These are phyloP conservation scores for Choanephora cucurbitarum DNA, from an alignment of 371 early-diverging fungal species.

Conservation along the genomic window DNA sequence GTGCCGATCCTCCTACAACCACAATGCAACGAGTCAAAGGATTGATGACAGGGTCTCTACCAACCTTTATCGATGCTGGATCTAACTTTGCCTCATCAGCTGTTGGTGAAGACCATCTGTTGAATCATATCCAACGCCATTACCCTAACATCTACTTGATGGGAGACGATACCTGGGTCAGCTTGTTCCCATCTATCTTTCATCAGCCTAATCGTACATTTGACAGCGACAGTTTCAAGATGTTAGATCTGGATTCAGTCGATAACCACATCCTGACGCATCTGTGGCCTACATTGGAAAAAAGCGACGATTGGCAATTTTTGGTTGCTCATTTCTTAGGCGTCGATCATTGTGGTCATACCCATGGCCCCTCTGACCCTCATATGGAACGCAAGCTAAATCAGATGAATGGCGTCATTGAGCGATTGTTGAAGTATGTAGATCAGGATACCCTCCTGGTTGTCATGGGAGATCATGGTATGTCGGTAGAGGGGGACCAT, in stretches of 20 bases:
- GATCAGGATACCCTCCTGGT: slow-evolving; percentile 87
- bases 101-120: slow-evolving; percentile 85
- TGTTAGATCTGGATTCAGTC: slow-evolving; percentile 93
- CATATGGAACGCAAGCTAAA: slow-evolving; percentile 82
- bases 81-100: slow-evolving; percentile 87
- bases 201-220: slow-evolving; percentile 55
- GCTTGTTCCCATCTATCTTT: slow-evolving; percentile 75
- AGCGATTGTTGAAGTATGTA: slow-evolving; percentile 65
- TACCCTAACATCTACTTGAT: slow-evolving; percentile 53
- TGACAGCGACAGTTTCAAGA: slow-evolving; percentile 87
- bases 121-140: slow-evolving; percentile 55
- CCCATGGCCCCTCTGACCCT: slow-evolving; percentile 86
- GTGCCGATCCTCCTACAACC: slow-evolving; percentile 97
- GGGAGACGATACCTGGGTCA: slow-evolving; percentile 97
- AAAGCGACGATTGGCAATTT: slow-evolving; percentile 66
- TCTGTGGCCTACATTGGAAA: slow-evolving; percentile 55
- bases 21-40: slow-evolving; percentile 95
- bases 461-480: slow-evolving; percentile 99
- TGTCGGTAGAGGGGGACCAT: slow-evolving; percentile 98
- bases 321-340: slow-evolving; percentile 92
- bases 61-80: slow-evolving; percentile 94
- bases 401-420: slow-evolving; percentile 83
- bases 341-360: slow-evolving; percentile 97
- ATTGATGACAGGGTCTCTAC: slow-evolving; percentile 86
- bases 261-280: slow-evolving; percentile 81